Evolutionary conservation across 352 stramenopile genomes (phyloP).

Genomic region (Phytophthora litchii): DNA sequence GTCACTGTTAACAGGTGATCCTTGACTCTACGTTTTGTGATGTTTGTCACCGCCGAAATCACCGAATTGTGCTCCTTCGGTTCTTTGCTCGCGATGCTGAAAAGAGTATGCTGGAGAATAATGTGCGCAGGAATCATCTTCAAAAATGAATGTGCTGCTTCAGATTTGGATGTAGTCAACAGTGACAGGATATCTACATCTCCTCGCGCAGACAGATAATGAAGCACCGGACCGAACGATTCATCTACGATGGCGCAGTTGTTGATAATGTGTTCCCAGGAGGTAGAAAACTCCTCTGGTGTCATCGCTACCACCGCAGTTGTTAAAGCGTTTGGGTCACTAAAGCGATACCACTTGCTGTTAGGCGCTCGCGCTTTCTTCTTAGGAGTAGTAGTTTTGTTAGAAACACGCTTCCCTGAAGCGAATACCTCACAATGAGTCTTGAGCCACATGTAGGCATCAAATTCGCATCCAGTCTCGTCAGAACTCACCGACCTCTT

Average conservation of each 20-base stretch:
- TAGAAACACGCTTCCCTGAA: slow-evolving; percentile 11
- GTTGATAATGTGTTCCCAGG: slow-evolving; percentile 43
- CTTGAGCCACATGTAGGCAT: slow-evolving; percentile 50
- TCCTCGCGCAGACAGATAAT: slow-evolving; percentile 57
- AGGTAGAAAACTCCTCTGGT: slow-evolving; percentile 32
- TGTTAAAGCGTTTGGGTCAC: slow-evolving; percentile 28
- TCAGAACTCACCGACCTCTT: slow-evolving; percentile 24
- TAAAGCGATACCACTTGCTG: slow-evolving; percentile 34
- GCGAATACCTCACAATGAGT: slow-evolving; percentile 33
- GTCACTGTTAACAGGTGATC: slow-evolving; percentile 9
- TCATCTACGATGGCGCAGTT: slow-evolving; percentile 40
- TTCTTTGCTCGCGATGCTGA: slow-evolving; percentile 18
- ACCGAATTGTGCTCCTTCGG: slow-evolving; percentile 26
- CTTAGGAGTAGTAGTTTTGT: slow-evolving; percentile 4
- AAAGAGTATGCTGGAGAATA: slow-evolving; percentile 40
- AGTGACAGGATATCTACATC: slow-evolving; percentile 52
- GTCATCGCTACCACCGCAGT: slow-evolving; percentile 30
- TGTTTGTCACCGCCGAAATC: slow-evolving; percentile 12
- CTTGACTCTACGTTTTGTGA: slow-evolving; percentile 24
- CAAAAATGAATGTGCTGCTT: slow-evolving; percentile 16
- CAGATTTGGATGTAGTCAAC: slow-evolving; percentile 2
- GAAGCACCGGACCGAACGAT: slow-evolving; percentile 43
- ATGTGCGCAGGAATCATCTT: slow-evolving; percentile 26
- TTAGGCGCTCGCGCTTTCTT: slow-evolving; percentile 25
- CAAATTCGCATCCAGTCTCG: slow-evolving; percentile 4